Percentiles rank a stretch among this genome's conserved stretches.
Conservation (phyloP, 129 eudicot genomes). For the Tagetes erecta region DNA sequence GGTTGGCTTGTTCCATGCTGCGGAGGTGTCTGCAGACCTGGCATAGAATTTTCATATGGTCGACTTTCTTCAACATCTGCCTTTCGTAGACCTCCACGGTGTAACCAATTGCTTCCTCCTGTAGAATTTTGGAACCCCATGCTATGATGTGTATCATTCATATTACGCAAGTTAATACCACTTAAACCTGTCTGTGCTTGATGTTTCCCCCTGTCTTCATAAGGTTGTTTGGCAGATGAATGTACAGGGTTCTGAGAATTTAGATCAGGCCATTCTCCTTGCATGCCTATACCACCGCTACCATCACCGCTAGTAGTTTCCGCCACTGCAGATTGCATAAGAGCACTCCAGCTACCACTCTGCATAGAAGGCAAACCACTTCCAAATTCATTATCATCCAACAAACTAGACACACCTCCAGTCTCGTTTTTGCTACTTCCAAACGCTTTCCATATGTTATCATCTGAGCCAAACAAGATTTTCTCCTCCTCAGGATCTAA, state of each 20-base stretch:
- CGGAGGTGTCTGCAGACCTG: slow-evolving; percentile 43
- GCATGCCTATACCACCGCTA: slow-evolving; percentile 33
- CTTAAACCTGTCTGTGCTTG: slow-evolving; percentile 32
- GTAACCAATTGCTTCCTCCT: slow-evolving; percentile 58
- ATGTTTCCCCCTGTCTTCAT: slow-evolving; percentile 40
- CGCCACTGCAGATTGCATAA: slow-evolving; percentile 97
- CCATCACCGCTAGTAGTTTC: slow-evolving; percentile 66
- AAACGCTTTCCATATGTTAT: slow-evolving; percentile 85
- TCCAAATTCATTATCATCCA: slow-evolving; percentile 48
- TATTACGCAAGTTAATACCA: slow-evolving; percentile 31
- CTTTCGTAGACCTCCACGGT: slow-evolving; percentile 38
- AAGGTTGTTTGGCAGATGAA: slow-evolving; percentile 34
- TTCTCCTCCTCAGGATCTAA: slow-evolving; percentile 88
- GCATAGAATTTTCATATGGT: slow-evolving; percentile 35
- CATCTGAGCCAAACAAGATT: slow-evolving; percentile 86
- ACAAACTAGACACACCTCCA: slow-evolving; percentile 41
- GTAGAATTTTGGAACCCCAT: slow-evolving; percentile 41
- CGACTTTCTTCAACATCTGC: slow-evolving; percentile 41
- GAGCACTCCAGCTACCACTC: slow-evolving; percentile 98
- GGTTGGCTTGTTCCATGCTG: slow-evolving; percentile 43
- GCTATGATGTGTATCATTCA: slow-evolving; percentile 35
- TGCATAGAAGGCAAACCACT: slow-evolving; percentile 69
- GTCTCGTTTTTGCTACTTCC: slow-evolving; percentile 46
- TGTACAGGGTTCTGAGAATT: slow-evolving; percentile 44
- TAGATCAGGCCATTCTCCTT: slow-evolving; percentile 63